phyloP scores from a whole-genome alignment of 768 basidiomycete genomes.

The Kwoniella sp. region DNA sequence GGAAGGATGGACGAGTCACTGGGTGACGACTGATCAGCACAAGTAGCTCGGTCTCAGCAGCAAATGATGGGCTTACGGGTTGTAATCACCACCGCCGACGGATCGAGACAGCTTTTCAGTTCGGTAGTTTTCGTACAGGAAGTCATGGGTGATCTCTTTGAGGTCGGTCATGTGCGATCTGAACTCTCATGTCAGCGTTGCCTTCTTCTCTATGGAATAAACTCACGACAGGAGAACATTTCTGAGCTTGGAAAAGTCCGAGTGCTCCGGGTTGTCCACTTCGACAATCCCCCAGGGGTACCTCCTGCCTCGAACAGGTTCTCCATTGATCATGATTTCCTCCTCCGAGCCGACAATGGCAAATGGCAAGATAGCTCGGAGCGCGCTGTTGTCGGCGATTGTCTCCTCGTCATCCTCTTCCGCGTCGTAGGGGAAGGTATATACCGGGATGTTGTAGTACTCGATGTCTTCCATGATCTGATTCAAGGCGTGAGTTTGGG shows the following conservation, averaged over 20 bases:
- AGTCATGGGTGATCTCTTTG: constrained; percentile 84
- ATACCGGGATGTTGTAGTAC: constrained; percentile 94
- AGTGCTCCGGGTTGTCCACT: constrained; percentile 99
- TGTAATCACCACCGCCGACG: constrained; percentile 65
- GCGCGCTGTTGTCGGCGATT: constrained; percentile 92
- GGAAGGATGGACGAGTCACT: constrained; percentile 78
- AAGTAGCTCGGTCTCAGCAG: not conserved
- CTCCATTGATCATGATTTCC: constrained; percentile 81
- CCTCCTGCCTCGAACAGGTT: constrained; percentile 83
- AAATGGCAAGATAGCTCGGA: constrained; percentile 88
- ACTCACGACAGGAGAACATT: constrained; percentile 83
- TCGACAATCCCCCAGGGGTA: constrained; percentile 99
- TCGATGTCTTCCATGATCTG: constrained; percentile 99
- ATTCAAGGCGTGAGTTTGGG: no score
- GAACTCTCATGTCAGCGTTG: constrained; percentile 4
- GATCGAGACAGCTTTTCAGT: constrained; percentile 93
- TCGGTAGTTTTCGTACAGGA: constrained; percentile 85
- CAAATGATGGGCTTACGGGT: not conserved
- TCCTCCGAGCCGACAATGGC: constrained; percentile 97
- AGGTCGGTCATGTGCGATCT: constrained; percentile 93
- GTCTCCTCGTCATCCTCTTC: constrained; percentile 99
- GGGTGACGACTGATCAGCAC: not conserved
- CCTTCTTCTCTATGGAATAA: constrained; percentile 54
- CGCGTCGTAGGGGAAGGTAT: constrained; percentile 99
- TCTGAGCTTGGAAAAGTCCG: constrained; percentile 91